These are phyloP conservation scores for Catenaria anguillulae DNA, from an alignment of 371 early-diverging fungal genomes.

Conservation along the genomic window DNA sequence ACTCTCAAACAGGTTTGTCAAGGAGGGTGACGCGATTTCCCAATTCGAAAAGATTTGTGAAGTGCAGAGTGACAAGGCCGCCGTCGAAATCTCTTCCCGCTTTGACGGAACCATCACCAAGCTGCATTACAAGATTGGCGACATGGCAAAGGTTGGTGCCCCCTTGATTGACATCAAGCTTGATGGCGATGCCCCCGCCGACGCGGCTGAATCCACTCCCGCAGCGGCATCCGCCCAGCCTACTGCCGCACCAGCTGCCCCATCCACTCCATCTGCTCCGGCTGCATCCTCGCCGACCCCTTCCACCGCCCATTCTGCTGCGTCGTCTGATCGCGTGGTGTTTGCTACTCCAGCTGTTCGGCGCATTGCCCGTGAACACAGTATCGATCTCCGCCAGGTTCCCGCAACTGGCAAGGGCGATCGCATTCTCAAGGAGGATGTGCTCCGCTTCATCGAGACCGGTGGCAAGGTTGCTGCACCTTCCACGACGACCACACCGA, in stretches of 20 bases:
- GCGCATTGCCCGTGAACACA: slow-evolving; percentile 62
- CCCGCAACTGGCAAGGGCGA: slow-evolving; percentile 73
- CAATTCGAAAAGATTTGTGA: slow-evolving; percentile 93
- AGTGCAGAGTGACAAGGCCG: slow-evolving; percentile 95
- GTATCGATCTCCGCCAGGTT: slow-evolving; percentile 54
- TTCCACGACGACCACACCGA: too few species aligned
- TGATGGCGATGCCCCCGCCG: slow-evolving; percentile 18
- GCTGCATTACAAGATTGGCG: slow-evolving; percentile 68
- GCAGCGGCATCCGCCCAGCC: slow-evolving; percentile 14
- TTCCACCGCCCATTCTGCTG: slow-evolving; percentile 11
- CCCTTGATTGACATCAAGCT: slow-evolving; percentile 86
- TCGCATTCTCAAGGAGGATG: slow-evolving; percentile 80
- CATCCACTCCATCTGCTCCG: slow-evolving; percentile 14
- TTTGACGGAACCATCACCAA: slow-evolving; percentile 71
- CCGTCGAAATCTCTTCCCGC: slow-evolving; percentile 92
- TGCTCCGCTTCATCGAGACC: slow-evolving; percentile 39
- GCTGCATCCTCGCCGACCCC: slow-evolving; percentile 13
- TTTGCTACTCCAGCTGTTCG: slow-evolving; percentile 83
- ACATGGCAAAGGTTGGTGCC: slow-evolving; percentile 83
- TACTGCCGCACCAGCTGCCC: slow-evolving; percentile 1
- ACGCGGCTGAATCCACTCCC: slow-evolving; percentile 5
- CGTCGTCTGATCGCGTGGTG: not conserved
- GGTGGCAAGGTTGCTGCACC: too few species aligned
- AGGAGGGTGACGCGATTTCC: slow-evolving; percentile 70
- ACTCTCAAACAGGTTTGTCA: slow-evolving; percentile 53